Percentiles rank a stretch among this genome's conserved stretches.
These are phyloP conservation scores for Pulveroboletus sp. DNA, from an alignment of 768 basidiomycete species.

Conservation along the genomic window DNA sequence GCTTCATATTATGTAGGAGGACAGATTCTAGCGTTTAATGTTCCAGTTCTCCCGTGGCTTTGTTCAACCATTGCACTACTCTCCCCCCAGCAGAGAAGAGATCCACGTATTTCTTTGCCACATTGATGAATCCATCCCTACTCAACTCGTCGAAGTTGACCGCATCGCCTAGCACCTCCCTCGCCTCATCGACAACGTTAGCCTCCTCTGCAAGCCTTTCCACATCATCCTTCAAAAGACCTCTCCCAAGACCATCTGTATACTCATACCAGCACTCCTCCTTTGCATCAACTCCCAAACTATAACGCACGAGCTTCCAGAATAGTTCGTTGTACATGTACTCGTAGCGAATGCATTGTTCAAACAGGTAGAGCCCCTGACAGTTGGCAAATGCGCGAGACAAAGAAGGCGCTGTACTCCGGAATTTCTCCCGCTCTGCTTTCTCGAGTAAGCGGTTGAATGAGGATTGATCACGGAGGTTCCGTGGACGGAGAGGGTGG, in stretches of 20 bases:
- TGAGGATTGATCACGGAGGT: not conserved
- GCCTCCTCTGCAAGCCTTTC: not conserved
- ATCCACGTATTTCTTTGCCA: not conserved
- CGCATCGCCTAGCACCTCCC: not conserved
- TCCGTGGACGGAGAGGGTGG: not conserved
- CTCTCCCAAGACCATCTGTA: not conserved
- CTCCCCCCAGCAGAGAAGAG: not conserved
- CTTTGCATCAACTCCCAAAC: not conserved
- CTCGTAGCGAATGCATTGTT: not conserved
- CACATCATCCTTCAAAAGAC: not conserved
- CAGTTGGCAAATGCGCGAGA: not conserved
- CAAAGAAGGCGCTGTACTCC: not conserved
- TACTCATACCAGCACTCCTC: not conserved
- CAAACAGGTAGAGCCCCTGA: not conserved
- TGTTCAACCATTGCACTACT: not conserved
- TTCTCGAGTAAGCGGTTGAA: not conserved
- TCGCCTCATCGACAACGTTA: not conserved
- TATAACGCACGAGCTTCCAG: not conserved
- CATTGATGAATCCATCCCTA: not conserved
- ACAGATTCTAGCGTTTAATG: not conserved
- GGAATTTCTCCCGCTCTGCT: not conserved
- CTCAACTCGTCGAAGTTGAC: not conserved
- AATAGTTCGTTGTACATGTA: not conserved
- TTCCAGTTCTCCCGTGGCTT: not conserved
- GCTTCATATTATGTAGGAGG: too few species aligned